phyloP scores from a whole-genome alignment of 768 basidiomycete genomes.

The Leccinum incarnatum region DNA sequence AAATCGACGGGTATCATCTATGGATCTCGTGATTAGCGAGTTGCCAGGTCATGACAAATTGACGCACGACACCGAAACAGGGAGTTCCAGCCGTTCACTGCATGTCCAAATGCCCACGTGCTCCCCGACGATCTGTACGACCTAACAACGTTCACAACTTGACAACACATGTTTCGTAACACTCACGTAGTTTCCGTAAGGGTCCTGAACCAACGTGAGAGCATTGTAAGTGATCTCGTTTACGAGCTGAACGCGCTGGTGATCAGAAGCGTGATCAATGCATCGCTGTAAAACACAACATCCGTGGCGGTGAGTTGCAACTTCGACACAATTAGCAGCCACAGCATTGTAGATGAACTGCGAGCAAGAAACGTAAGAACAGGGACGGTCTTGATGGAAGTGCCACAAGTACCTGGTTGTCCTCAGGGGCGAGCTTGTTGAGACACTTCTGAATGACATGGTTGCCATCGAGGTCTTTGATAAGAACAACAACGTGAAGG shows the following conservation, averaged over 20 bases:
- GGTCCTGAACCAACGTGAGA: conserved; percentile 95
- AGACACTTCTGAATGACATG: conserved; percentile 99
- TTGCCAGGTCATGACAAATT: too few species aligned
- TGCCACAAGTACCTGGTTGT: conserved; percentile 75
- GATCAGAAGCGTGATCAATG: conserved; percentile 96
- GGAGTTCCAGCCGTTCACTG: too few species aligned
- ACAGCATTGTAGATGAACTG: conserved; percentile 99
- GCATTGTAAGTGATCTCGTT: conserved; percentile 99
- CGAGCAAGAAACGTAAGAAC: neutral
- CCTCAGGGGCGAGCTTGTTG: conserved; percentile 96
- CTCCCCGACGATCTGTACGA: conserved; percentile 58
- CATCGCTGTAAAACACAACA: conserved; percentile 98
- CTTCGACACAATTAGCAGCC: conserved; percentile 97
- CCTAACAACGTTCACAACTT: conserved; percentile 41
- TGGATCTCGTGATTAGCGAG: too few species aligned
- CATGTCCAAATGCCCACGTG: too few species aligned
- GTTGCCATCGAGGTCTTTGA: conserved; percentile 97
- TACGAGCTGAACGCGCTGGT: conserved; percentile 92
- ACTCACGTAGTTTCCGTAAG: conserved; percentile 87
- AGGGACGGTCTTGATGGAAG: neutral
- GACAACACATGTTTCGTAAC: neutral
- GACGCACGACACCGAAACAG: too few species aligned
- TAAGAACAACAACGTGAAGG: conserved; percentile 96
- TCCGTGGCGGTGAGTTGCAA: conserved; percentile 96
- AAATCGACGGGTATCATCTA: too few species aligned